Evolutionary conservation across 306 rosid species (phyloP), one percentile per base, ranked within the genome.

Genomic region (Begonia fuchsioides): DNA sequence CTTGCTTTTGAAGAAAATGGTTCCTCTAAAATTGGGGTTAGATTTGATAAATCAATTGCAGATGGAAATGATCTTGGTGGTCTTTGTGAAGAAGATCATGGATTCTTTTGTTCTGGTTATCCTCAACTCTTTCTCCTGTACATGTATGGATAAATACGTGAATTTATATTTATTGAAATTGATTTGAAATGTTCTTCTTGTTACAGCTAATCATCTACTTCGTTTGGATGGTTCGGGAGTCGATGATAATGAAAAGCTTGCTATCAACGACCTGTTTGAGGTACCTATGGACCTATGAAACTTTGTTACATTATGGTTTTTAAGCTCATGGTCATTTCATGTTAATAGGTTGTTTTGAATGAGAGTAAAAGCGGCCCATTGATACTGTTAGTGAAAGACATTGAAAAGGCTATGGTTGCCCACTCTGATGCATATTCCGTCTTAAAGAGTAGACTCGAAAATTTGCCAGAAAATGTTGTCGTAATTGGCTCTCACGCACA

Each of bases 11-110:
- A 85, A 75, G 92, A 80, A 19, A 90, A 90, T 38, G 77, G 70
- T 38, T 71, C 72, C 46, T 79, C 98, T n/a, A 92, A 92, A 79
- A 72, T 92, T 67, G 93, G 98, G 49, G 98, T 92, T 72, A 65
- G 96, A 68, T 92, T 85, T 73, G 98, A 92, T 50, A 77, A 85
- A 66, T 69, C 94, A 41, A 79, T 92, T 68, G 93, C 76, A 38
- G 96, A 85, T 74, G 98, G 98, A 32, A 92, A 79, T 62, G 79
- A 92, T 3, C 26, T 19, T 19, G 26, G 3, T 19, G 26, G 3
- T 43, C 76, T 59, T 56, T 92, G 98, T 49, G 92, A 92, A 66
- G 78, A 70, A 15, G 92, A 75, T 60, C 96, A 52, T 54, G 98
- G 98, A 5, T 92, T 85, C 77, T 92, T 92, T 58, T 92, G 94